Percentiles rank a stretch among this genome's conserved stretches.
Evolutionary conservation across 805 yeast genomes (phyloP).

Genomic region (Saturnispora dispora): DNA sequence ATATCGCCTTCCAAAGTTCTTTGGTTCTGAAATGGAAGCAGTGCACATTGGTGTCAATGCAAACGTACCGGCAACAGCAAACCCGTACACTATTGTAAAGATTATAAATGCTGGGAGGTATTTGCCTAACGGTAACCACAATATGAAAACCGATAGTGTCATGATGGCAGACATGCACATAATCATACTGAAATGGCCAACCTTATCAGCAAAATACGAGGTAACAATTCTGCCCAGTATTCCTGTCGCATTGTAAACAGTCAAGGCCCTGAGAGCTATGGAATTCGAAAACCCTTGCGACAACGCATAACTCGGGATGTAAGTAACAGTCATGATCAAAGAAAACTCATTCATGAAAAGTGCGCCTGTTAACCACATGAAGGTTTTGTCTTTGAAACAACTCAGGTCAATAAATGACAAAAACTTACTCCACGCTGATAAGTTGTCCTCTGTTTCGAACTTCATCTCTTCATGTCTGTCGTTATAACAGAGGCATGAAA

Average conservation of each 20-base stretch:
- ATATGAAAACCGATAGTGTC: constrained; percentile 36
- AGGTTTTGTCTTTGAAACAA: constrained; percentile 36
- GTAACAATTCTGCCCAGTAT: constrained; percentile 39
- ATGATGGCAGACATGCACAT: constrained; percentile 31
- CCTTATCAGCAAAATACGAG: constrained; percentile 34
- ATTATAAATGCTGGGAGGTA: constrained; percentile 35
- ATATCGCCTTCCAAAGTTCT: constrained; percentile 59
- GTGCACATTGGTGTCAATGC: constrained; percentile 62
- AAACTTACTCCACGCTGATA: constrained; percentile 12
- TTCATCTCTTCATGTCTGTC: constrained; percentile 21
- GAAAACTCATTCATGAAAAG: constrained; percentile 44
- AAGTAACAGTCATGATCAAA: constrained; percentile 42
- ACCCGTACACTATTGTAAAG: constrained; percentile 49
- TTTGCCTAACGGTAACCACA: constrained; percentile 59
- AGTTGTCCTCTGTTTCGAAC: not conserved
- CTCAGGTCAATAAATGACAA: constrained; percentile 29
- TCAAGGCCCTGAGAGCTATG: constrained; percentile 32
- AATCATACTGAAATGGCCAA: constrained; percentile 37
- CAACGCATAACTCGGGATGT: constrained; percentile 49
- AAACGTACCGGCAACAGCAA: constrained; percentile 51
- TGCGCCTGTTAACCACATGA: constrained; percentile 31
- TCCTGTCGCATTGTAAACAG: constrained; percentile 36
- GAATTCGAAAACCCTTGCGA: constrained; percentile 38
- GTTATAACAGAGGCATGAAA: constrained; percentile 28
- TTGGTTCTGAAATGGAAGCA: constrained; percentile 53